These are phyloP conservation scores for Amniculicola lignicola DNA, from an alignment of 495 filamentous ascomycete genomes.

Conservation along the genomic window DNA sequence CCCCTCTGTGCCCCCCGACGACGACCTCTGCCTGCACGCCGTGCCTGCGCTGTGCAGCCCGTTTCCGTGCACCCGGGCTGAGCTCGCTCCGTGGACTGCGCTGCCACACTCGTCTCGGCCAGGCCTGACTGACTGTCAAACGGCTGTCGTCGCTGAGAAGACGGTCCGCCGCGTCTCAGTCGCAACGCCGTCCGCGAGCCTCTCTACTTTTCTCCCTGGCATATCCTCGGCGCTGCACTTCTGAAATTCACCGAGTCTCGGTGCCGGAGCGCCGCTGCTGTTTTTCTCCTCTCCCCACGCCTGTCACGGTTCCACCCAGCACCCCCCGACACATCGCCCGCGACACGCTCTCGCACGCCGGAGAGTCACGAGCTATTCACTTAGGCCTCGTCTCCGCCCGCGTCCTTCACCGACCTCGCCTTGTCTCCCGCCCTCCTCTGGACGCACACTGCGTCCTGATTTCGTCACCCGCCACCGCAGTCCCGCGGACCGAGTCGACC, in stretches of 20 bases:
- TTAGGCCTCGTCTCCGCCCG: slow-evolving; percentile 35
- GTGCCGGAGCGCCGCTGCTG: slow-evolving; percentile 26
- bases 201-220: slow-evolving; percentile 11
- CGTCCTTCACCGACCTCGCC: slow-evolving; percentile 4
- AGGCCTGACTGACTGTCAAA: slow-evolving; percentile 2
- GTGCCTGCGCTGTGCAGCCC: not conserved
- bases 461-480: slow-evolving; percentile 10
- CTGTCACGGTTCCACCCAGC: not conserved
- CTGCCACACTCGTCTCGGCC: slow-evolving; percentile 5
- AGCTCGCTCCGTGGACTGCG: too few species aligned
- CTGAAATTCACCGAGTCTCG: slow-evolving; percentile 11
- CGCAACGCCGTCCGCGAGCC: not conserved
- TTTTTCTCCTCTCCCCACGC: not conserved
- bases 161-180: slow-evolving; percentile 1
- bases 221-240: slow-evolving; percentile 24
- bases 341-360: slow-evolving; percentile 21
- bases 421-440: not conserved
- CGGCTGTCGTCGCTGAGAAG: slow-evolving; percentile 11
- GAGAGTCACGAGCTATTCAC: slow-evolving; percentile 38
- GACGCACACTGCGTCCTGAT: slow-evolving; percentile 17
- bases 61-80: not conserved
- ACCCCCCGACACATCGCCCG: slow-evolving; percentile 6
- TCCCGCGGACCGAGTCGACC: not conserved
- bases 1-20: slow-evolving; percentile 3
- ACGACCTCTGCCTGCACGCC: not conserved